phyloP scores from a whole-genome alignment of 371 early-diverging fungal genomes.

The Pancytospora epiphaga region DNA sequence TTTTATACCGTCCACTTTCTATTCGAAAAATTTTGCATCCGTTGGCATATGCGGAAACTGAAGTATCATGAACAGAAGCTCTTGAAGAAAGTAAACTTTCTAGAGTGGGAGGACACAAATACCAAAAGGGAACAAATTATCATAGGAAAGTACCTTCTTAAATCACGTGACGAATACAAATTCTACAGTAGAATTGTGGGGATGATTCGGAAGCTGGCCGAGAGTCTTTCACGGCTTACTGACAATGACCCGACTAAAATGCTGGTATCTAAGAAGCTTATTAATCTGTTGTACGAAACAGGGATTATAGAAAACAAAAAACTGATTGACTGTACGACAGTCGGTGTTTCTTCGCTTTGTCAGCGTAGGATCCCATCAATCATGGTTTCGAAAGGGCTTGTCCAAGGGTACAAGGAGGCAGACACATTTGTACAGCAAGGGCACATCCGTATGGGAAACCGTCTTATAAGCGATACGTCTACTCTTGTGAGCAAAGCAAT shows the following conservation, averaged over 20 bases:
- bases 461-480: slow-evolving; percentile 39
- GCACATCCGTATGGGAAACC: slow-evolving; percentile 70
- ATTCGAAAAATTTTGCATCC: slow-evolving; percentile 1
- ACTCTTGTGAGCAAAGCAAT: slow-evolving; percentile 64
- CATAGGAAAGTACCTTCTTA: slow-evolving; percentile 77
- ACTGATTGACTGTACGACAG: slow-evolving; percentile 74
- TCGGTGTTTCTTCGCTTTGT: slow-evolving; percentile 74
- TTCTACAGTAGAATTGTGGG: slow-evolving; percentile 82
- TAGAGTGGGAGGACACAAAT: slow-evolving; percentile 84
- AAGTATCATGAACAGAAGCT: slow-evolving; percentile 93
- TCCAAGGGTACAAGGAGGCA: slow-evolving; percentile 81
- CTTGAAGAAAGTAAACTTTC: slow-evolving; percentile 87
- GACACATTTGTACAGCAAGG: slow-evolving; percentile 88
- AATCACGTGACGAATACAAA: slow-evolving; percentile 83
- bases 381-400: slow-evolving; percentile 84
- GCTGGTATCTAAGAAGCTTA: slow-evolving; percentile 68
- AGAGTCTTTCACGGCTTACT: slow-evolving; percentile 74
- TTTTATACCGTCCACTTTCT: too few species aligned
- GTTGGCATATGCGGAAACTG: slow-evolving; percentile 66
- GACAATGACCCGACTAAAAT: slow-evolving; percentile 73
- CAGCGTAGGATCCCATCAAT: slow-evolving; percentile 80
- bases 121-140: slow-evolving; percentile 75
- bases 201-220: slow-evolving; percentile 72
- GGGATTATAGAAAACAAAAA: slow-evolving; percentile 75
- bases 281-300: slow-evolving; percentile 77